Base-by-base conservation (phyloP, 306 rosid species). In the Geum urbanum region DNA sequence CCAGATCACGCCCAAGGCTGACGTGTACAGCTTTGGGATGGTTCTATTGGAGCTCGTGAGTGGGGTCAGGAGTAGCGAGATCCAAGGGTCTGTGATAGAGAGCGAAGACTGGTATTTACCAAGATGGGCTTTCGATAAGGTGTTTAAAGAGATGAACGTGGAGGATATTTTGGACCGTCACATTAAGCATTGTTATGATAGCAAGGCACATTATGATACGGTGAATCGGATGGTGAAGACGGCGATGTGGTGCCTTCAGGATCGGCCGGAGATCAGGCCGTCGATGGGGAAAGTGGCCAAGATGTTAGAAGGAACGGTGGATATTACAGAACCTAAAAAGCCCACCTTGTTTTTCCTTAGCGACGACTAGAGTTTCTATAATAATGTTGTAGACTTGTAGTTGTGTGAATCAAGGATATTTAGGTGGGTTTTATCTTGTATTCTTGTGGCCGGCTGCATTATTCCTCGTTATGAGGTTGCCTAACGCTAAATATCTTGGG, bases 251-350 rank as follows among this genome's bases (percentile, higher is more conserved):
- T 94, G 98, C 77, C 82, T 94, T 16, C 97, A 94, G 15, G 89
- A 84, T 32, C 81, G 85, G 48, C 96, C 96, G 49, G 97, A 94
- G 76, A 61, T 66, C 77, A 84, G 98, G 76, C 98, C 97, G 13
- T 77, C 98, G 1, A 94, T 94, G 98, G 98, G 98, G 8, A 88
- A 94, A 45, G 97, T 88, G 14, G 96, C 96, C n/a, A 94, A 90
- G 88, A 88, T 94, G 97, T 43, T 94, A 47, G 98, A 94, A 81
- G 97, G 97, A 65, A 90, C 96, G 14, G 88, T 85, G 70, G 98
- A 94, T 77, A 92, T 92, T 60, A 74, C 32, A 1, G 85, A 81
- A 1, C 98, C 98, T 0, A 77, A 80, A 18, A 92, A 90, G 74
- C 98, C 98, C 43, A 88, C 98, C 13, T 79, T 90, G 43, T 92